phyloP scores from a whole-genome alignment of 352 stramenopile species.

The Pythium folliculosum region DNA sequence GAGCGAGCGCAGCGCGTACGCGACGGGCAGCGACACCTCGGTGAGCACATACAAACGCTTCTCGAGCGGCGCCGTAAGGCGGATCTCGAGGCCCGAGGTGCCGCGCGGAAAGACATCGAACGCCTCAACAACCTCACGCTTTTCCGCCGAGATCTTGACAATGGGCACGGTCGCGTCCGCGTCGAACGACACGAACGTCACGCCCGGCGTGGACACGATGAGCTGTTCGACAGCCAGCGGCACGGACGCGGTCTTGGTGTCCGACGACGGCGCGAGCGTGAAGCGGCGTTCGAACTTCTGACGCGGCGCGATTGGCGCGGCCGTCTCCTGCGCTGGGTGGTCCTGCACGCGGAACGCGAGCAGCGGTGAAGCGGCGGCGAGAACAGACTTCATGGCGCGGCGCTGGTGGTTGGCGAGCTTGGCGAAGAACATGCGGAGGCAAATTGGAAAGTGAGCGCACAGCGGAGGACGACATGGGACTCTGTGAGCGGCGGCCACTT shows the following conservation, averaged over 20 bases:
- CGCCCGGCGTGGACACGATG: conserved; percentile 25
- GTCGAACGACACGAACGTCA: conserved; percentile 35
- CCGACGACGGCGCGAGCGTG: conserved; percentile 1
- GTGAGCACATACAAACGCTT: conserved; percentile 28
- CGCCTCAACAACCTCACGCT: conserved; percentile 12
- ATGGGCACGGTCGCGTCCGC: conserved; percentile 16
- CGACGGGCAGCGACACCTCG: conserved; percentile 31
- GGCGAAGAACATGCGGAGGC: conserved; percentile 21
- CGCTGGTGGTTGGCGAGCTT: conserved; percentile 12
- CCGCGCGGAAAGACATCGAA: conserved; percentile 20
- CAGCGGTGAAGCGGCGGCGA: conserved; percentile 20
- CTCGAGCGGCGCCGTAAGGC: not conserved
- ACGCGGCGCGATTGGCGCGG: conserved; percentile 17
- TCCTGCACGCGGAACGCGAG: conserved; percentile 14
- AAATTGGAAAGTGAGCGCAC: conserved; percentile 11
- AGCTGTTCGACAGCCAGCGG: conserved; percentile 20
- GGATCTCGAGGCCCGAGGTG: conserved; percentile 25
- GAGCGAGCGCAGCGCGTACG: conserved; percentile 20
- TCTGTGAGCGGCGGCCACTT: too few species aligned
- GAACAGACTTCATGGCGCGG: conserved; percentile 23
- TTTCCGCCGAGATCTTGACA: conserved; percentile 32
- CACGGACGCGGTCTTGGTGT: too few species aligned
- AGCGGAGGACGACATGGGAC: too few species aligned
- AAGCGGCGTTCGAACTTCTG: conserved; percentile 23
- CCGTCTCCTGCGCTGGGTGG: not conserved